Evolutionary conservation across 768 basidiomycete genomes (phyloP), one percentile per base, ranked within the genome.

Genomic region (Sarcodon aspratus): DNA sequence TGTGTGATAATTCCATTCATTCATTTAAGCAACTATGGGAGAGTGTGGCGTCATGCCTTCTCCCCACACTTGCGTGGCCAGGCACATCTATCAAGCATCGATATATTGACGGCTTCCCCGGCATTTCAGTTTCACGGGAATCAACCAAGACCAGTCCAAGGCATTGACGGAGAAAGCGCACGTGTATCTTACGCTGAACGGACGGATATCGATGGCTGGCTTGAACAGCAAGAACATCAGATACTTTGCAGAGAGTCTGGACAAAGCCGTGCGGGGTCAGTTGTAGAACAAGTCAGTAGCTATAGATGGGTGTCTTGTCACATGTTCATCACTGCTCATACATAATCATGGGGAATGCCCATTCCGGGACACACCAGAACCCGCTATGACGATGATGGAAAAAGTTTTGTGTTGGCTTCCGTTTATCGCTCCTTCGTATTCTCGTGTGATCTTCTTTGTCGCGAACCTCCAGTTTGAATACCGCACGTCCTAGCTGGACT

Each of bases 151-250:
- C 15, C 86, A 93, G 62, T 79, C 80, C 63, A 70, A 78, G 62
- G 75, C 70, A 45, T 61, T 96, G 63, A 71, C 78, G 12, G 79
- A 84, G 48, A 75, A 78, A 58, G 80, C 73, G 27, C 92, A 94
- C 59, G 69, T 96, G 45, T 96, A 94, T 63, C 67, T 95, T 74
- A 92, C 91, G 3, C 65, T 55, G 46, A 93, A 92, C 60, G 91
- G 93, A 44, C 74, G 93, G 45, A 95, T 97, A 58, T 92, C 89
- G 49, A 95, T 97, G 92, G 89, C 92, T 4, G 93, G 88, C 12
- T 64, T 95, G 69, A 95, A 92, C 72, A 76, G 69, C 43, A 60
- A 71, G 51, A 96, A 94, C 66, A 64, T 95, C n/a, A 50, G 65
- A 34, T 85, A 86, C 63, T 80, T 91, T 72, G 88, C 83, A 17